Evolutionary conservation across 768 basidiomycete genomes (phyloP), one percentile per base, ranked within the genome.

Genomic region (Collybia sordida): DNA sequence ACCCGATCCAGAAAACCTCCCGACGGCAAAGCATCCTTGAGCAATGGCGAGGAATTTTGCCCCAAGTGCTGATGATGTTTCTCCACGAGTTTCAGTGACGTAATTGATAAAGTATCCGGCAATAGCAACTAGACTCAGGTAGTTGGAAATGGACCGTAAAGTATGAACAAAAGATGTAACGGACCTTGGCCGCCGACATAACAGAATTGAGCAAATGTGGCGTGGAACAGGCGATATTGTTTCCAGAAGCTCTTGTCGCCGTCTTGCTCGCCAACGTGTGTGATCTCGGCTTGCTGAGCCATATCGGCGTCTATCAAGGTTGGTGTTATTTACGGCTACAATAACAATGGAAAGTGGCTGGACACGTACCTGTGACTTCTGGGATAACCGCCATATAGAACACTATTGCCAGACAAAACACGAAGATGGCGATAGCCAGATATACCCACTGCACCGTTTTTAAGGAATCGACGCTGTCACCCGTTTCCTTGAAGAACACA

Each of bases 51-150:
- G 59, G 22, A 69, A 62, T 36, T 64, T 65, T 15, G 68, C 64
- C 6, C 65, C 68, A 0, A 59, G 45, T 8, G 67, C 46, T 12
- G 62, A 49, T 17, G 49, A 52, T 0, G 66, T 65, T 14, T 56
- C 37, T 1, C 51, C 49, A 28, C 68, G 54, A 9, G 59, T 61
- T 52, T 69, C 68, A 2, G 62, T 64, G 4, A 60, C 57, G 40
- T 69, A 69, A 55, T 68, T 69, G 49, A 69, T 67, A 47, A 69
- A 69, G 27, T 68, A 69, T 4, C 59, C 59, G 2, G 66, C 65
- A 35, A 66, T 64, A 0, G 66, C 65, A 11, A 69, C 66, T 69
- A 45, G 11, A 19, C 12, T 7, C 4, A 1, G 27, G 24, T 5
- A 46, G 3, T 19, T 46, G 6, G 36, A 45, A 36, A 21, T 6